Percentiles rank a stretch among this genome's conserved stretches.
phyloP scores from a whole-genome alignment of 257 asterid genomes.

The Petunia secreta region DNA sequence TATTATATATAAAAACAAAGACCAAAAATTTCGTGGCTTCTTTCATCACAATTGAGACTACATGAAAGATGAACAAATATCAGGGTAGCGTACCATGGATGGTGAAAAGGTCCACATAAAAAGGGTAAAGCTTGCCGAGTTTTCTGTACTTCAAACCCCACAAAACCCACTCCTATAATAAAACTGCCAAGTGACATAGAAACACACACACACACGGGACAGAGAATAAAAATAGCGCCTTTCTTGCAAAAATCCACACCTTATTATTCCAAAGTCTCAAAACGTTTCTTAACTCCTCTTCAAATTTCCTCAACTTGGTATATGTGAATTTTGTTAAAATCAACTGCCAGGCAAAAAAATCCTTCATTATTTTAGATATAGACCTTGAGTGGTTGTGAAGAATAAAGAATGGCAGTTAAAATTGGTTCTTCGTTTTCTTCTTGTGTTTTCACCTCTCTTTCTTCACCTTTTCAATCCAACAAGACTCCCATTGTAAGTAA shows the following conservation, averaged over 20 bases:
- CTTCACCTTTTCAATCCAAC: slow-evolving; percentile 50
- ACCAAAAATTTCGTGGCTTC: too few species aligned
- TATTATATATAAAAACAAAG: too few species aligned
- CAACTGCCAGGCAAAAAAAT: slow-evolving; percentile 14
- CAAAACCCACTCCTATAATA: too few species aligned
- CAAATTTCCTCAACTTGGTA: not conserved
- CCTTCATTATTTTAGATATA: slow-evolving; percentile 13
- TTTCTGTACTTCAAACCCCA: not conserved
- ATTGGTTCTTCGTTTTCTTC: slow-evolving; percentile 54
- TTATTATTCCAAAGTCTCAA: slow-evolving; percentile 37
- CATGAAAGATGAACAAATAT: too few species aligned
- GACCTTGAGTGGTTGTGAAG: slow-evolving; percentile 27
- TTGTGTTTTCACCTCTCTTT: slow-evolving; percentile 43
- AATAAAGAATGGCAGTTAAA: slow-evolving; percentile 52
- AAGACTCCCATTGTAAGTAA: slow-evolving; percentile 40
- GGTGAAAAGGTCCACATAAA: not conserved
- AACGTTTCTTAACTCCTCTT: slow-evolving; percentile 3
- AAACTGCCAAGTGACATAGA: too few species aligned
- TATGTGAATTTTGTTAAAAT: too few species aligned
- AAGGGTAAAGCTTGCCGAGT: not conserved
- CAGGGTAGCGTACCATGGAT: not conserved
- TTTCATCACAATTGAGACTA: too few species aligned
- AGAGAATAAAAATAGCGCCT: slow-evolving; percentile 37
- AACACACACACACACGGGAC: not conserved
- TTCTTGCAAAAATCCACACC: slow-evolving; percentile 32